These are phyloP conservation scores for Pyrenophora graminea DNA, from an alignment of 2,329 filamentous ascomycete species.

Conservation along the genomic window DNA sequence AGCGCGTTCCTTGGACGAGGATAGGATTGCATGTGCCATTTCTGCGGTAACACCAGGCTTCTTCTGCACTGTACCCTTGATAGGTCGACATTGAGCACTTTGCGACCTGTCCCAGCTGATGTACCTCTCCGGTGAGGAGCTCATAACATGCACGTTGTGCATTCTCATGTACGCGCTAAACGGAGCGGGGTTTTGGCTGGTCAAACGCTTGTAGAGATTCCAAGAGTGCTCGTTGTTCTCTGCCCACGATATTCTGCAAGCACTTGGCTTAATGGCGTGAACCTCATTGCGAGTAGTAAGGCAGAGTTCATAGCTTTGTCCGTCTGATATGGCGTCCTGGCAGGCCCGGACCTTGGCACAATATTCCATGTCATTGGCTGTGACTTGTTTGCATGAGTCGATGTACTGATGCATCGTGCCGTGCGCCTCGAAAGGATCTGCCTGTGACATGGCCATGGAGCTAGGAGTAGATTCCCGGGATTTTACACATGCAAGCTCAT, in stretches of 20 bases:
- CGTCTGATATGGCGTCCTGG: conserved; percentile 72
- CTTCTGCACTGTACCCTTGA: conserved; percentile 96
- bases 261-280: conserved; percentile 35
- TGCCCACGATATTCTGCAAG: conserved; percentile 36
- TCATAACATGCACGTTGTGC: conserved; percentile 66
- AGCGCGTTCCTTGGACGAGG: conserved; percentile 84
- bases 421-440: conserved; percentile 40
- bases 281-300: conserved; percentile 76
- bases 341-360: conserved; percentile 69
- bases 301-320: conserved; percentile 85
- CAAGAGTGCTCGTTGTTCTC: conserved; percentile 54
- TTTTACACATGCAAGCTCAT: conserved; percentile 35
- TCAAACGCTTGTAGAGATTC: conserved; percentile 72
- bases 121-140: conserved; percentile 88
- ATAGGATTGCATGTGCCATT: conserved; percentile 72
- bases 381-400: conserved; percentile 22
- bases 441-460: conserved; percentile 26
- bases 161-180: conserved; percentile 84
- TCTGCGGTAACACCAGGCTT: conserved; percentile 68
- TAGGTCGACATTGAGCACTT: conserved; percentile 79
- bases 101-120: conserved; percentile 68
- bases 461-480: conserved; percentile 38
- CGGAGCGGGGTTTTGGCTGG: conserved; percentile 74
- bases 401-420: conserved; percentile 35
- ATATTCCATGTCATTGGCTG: conserved; percentile 53